Evolutionary conservation across 2,329 filamentous ascomycete species (phyloP), one percentile per base, ranked within the genome.

Genomic region (Escovopsis sp.): DNA sequence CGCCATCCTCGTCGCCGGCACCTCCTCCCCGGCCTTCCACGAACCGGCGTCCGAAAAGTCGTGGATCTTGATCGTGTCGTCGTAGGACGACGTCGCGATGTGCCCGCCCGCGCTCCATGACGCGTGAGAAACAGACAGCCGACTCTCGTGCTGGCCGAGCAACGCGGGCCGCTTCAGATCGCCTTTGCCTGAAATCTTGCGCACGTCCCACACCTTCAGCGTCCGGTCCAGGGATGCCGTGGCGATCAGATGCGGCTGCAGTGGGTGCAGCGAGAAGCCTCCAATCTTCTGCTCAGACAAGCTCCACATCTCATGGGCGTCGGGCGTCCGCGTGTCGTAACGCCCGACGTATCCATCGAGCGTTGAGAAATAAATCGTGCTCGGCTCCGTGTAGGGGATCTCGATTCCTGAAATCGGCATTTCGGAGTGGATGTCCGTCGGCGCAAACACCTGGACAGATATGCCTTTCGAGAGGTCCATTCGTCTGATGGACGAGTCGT

Each of bases 251-350:
- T 96, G 84, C 0, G 87, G 80, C 3, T 86, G 73, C 0, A 80
- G 60, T 0, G 91, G 89, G 53, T 93, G 80, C 2, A 95, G 62
- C 0, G 81, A 83, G 60, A 96, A 96, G 1, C 91, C 91, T 15
- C 91, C 91, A 42, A 98, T 95, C 56, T 98, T 98, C 59, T 94
- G 88, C 42, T 93, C 87, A 0, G 80, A 83, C 0, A 96, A 66
- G 8, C 76, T 70, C 73, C 85, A 93, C 1, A 83, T 65, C 12
- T 86, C 75, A 3, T 76, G 69, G 6, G 63, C 63, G 0, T 70
- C 60, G 0, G 69, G 64, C 0, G 73, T 70, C 7, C 89, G 77
- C 43, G 82, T 70, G 54, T 98, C 91, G 54, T 91, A 79, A 1
- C 82, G 78, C 0, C 88, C 88, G 26, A 96, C 80, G 0, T 68